These are phyloP conservation scores for Trypanosoma theileri DNA, from an alignment of 208 protist genomes.

Conservation along the genomic window DNA sequence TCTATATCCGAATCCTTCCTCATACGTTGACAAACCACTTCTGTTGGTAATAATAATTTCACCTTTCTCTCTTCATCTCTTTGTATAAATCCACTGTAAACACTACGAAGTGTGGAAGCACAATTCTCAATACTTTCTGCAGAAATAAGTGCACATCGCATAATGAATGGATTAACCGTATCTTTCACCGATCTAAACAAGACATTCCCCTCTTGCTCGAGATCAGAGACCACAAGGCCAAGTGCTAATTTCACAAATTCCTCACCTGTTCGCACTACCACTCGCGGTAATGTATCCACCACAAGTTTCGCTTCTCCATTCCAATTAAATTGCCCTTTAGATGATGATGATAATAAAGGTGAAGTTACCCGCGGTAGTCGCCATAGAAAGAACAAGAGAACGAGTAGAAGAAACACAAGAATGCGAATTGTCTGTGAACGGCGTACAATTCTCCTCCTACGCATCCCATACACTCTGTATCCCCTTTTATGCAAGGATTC, in stretches of 20 bases:
- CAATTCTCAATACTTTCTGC: neutral
- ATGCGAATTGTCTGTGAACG: neutral
- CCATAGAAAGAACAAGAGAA: neutral
- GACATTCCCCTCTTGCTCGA: neutral
- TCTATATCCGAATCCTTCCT: neutral
- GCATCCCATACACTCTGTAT: neutral
- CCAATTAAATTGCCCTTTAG: too few species aligned
- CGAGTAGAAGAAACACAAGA: neutral
- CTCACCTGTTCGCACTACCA: neutral
- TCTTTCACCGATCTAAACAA: neutral
- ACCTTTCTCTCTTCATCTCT: neutral
- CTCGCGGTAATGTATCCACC: too few species aligned
- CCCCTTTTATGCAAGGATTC: neutral
- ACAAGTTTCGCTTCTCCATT: too few species aligned
- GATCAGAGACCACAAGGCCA: conserved; percentile 1
- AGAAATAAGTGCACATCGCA: conserved; percentile 14
- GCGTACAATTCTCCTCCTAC: neutral
- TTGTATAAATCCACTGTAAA: neutral
- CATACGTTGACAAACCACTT: neutral
- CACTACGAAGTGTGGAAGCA: neutral
- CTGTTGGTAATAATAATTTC: neutral
- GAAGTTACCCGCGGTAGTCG: neutral
- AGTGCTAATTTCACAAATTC: neutral
- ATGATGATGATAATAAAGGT: neutral
- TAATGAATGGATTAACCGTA: neutral